Base-by-base conservation (phyloP, 345 rosid species). In the Eucalyptus polybractea region DNA sequence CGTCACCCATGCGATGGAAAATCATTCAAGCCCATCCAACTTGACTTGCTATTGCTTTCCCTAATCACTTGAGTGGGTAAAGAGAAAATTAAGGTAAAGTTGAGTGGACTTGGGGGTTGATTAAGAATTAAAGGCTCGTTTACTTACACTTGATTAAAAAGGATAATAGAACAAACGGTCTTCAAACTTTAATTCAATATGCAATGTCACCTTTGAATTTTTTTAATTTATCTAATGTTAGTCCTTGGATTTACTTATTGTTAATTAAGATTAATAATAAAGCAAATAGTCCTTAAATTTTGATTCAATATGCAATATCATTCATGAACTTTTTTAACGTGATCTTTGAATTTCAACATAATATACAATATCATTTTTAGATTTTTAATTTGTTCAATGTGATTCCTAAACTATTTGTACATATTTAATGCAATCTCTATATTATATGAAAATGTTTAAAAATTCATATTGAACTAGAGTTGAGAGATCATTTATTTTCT, bases 361-460 rank as follows among this genome's bases (percentile, higher is more conserved):
- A 1, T 21, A 1, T 76, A 24, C 0, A 9, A 10, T 10, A 2
- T 6, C 0, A 37, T 37, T 4, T 6, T 0, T 21, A 76, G 2
- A 76, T 0, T 76, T 76, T 10, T 37, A 76, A 37, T 21, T 37
- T 37, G 1, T 0, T 76, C 0, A 0, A 37, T 10, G 1, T 9
- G 0, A 0, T 72, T 8, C 2, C 0, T 19, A 0, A 67, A 31
- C 2, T 67, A 67, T 31, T 31, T 4, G 11, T 67, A 31, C 1
- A 72, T 72, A 19, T 72, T 33, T 0, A 33, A 37, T 72, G 4
- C 1, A 10, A 0, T 37, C 1, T 0, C 0, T 72, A 37, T 33
- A 72, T 40, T 15, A 19, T 33, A 33, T 62, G 0, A 37, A 72
- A 19, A 37, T 17, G 2, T 72, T 72, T 72, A 33, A 13, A 40